phyloP scores from a whole-genome alignment of 2,329 filamentous ascomycete genomes.

The Ascochyta fabae region DNA sequence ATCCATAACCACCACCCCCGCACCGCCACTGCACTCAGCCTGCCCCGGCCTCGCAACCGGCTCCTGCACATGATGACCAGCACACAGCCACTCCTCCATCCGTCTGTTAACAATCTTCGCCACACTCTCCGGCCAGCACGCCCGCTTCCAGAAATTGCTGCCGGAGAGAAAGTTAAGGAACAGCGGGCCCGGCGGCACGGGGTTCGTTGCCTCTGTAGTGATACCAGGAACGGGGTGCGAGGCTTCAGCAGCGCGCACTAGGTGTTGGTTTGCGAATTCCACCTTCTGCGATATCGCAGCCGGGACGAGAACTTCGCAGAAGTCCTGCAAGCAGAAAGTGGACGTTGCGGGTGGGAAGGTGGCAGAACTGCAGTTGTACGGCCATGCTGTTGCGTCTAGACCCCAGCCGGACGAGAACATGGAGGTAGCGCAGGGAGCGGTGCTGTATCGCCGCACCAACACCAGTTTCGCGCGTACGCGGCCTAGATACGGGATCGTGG shows the following conservation, averaged over 20 bases:
- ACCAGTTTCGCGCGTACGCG: constrained; percentile 83
- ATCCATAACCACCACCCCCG: constrained; percentile 14
- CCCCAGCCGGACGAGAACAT: constrained; percentile 52
- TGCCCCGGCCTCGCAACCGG: constrained; percentile 10
- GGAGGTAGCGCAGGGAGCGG: constrained; percentile 42
- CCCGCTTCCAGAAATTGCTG: constrained; percentile 91
- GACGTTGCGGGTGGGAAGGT: constrained; percentile 63
- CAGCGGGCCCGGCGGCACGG: constrained; percentile 65
- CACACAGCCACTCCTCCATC: constrained; percentile 65
- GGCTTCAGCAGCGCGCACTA: constrained; percentile 67
- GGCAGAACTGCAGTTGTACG: constrained; percentile 84
- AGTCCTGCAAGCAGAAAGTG: constrained; percentile 84
- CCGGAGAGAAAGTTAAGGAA: constrained; percentile 91
- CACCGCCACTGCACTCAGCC: constrained; percentile 26
- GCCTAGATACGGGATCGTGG: constrained; percentile 75
- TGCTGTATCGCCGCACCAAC: constrained; percentile 78
- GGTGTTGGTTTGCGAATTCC: constrained; percentile 72
- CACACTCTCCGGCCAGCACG: constrained; percentile 93
- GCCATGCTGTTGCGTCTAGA: constrained; percentile 72
- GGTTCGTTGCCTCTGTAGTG: constrained; percentile 48
- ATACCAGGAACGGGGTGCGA: constrained; percentile 49
- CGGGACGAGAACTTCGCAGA: constrained; percentile 83
- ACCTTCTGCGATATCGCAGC: constrained; percentile 84
- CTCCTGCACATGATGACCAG: constrained; percentile 54
- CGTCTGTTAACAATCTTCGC: constrained; percentile 86